A percentile compares a stretch with the other conserved stretches of the same genome.
Conservation (phyloP, 1,139 yeast species). For the Wickerhamomyces sp. region DNA sequence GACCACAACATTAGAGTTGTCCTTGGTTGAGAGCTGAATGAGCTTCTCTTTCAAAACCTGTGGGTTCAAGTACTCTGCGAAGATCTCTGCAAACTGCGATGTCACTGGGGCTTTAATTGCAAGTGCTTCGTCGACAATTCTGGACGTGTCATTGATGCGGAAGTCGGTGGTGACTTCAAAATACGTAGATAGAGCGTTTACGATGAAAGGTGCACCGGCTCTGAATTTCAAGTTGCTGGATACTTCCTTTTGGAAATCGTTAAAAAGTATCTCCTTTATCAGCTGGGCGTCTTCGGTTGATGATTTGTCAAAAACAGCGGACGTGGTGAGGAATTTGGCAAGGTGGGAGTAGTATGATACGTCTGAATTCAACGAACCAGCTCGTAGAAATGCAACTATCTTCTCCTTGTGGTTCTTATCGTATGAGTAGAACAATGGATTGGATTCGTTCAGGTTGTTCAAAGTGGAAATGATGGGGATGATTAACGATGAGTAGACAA, state of each 20-base stretch:
- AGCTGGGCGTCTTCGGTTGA: constrained; percentile 9
- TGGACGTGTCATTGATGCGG: background rate
- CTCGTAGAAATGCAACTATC: constrained; percentile 38
- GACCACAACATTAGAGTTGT: constrained; percentile 3
- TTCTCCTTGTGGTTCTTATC: constrained; percentile 42
- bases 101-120: constrained; percentile 8
- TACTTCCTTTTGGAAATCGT: constrained; percentile 23
- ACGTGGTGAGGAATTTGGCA: constrained; percentile 7
- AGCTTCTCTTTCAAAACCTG: constrained; percentile 5
- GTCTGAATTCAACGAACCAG: constrained; percentile 51
- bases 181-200: constrained; percentile 18
- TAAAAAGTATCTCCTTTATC: constrained; percentile 18
- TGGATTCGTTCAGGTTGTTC: constrained; percentile 34
- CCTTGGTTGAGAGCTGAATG: constrained; percentile 1
- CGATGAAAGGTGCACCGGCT: constrained; percentile 22
- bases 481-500: constrained; percentile 40
- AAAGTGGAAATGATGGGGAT: constrained; percentile 47
- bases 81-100: constrained; percentile 8
- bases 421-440: constrained; percentile 46
- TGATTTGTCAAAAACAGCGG: constrained; percentile 4
- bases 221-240: constrained; percentile 25
- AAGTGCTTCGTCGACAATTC: constrained; percentile 12
- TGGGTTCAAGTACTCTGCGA: constrained; percentile 9
- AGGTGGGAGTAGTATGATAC: constrained; percentile 41
- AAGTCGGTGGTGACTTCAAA: constrained; percentile 7